Evolutionary conservation across 1,139 yeast species (phyloP).

Genomic region (Hyphopichia khmerensis): DNA sequence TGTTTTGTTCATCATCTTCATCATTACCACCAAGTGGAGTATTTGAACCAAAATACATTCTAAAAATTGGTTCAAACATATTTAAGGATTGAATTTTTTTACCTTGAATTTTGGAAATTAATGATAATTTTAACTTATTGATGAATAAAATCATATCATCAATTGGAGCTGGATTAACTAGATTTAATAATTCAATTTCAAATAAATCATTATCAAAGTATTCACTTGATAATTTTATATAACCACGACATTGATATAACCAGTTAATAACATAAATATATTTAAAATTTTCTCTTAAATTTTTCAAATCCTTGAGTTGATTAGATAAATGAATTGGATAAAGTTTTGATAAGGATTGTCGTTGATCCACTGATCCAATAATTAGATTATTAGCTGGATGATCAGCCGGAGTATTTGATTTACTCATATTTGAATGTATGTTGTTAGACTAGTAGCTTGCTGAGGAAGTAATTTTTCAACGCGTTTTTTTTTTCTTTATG

Average conservation of each 20-base stretch:
- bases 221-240: conserved; percentile 43
- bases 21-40: conserved; percentile 36
- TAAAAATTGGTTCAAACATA: conserved; percentile 45
- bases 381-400: conserved; percentile 23
- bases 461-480: too few relatives aligned
- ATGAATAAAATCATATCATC: conserved; percentile 35
- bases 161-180: conserved; percentile 35
- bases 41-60: conserved; percentile 41
- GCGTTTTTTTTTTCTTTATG: too few relatives aligned
- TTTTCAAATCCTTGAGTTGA: conserved; percentile 13
- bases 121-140: conserved; percentile 38
- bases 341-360: conserved; percentile 23
- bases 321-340: conserved; percentile 30
- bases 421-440: conserved; percentile 4
- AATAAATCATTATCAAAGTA: conserved; percentile 54
- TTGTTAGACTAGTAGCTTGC: too few relatives aligned
- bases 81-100: conserved; percentile 1
- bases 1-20: conserved; percentile 15
- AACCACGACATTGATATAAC: conserved; percentile 47
- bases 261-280: conserved; percentile 52
- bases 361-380: conserved; percentile 29
- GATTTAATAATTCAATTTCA: conserved; percentile 51
- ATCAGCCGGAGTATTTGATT: conserved; percentile 12
- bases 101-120: conserved; percentile 32
- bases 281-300: conserved; percentile 26